Evolutionary conservation across 345 rosid species (phyloP).

Genomic region (Eutrema japonicum): DNA sequence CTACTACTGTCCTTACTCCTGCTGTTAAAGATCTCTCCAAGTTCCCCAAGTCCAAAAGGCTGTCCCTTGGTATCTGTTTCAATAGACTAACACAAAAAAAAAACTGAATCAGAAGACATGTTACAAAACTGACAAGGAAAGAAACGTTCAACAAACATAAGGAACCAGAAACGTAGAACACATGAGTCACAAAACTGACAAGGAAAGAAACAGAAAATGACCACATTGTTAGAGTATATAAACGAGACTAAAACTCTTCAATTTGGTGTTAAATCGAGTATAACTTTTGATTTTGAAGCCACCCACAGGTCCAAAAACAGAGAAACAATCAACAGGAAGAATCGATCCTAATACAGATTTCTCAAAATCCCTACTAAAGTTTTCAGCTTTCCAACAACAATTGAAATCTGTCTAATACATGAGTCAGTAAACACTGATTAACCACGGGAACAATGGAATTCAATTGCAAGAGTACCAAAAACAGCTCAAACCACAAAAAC

Average conservation of each 20-base stretch:
- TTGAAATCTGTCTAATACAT: background rate
- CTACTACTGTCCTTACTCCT: no score
- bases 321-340: background rate
- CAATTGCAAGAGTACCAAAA: conserved; percentile 16
- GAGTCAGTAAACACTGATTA: background rate
- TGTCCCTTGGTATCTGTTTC: no score
- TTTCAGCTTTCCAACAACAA: conserved; percentile 7
- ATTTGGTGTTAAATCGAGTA: background rate
- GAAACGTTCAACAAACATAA: no score
- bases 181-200: no score
- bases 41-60: no score
- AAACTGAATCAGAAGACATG: no score
- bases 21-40: no score
- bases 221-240: background rate
- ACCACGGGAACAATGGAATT: background rate
- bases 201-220: no score
- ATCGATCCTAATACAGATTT: background rate
- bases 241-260: background rate
- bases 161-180: no score
- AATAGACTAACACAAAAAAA: no score
- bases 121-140: no score
- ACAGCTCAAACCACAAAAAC: conserved; percentile 14
- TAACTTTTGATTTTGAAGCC: conserved; percentile 10
- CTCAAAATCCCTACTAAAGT: conserved; percentile 7
- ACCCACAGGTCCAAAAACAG: conserved; percentile 23